Conservation (phyloP, 208 protist species). For the Leishmania tropica region DNA sequence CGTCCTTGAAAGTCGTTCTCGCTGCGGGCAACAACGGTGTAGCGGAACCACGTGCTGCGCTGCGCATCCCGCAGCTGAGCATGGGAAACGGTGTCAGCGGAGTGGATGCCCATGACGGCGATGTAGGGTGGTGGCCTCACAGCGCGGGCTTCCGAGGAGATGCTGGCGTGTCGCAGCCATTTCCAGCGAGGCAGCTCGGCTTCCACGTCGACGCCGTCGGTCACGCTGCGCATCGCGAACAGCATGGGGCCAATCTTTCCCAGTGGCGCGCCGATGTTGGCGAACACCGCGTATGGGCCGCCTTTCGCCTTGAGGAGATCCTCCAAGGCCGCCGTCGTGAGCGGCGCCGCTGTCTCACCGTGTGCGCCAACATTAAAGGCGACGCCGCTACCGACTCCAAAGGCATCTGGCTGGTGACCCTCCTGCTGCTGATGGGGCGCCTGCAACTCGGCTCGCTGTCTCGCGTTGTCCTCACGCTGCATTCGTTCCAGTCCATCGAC, state of each 20-base stretch:
- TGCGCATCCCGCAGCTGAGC: slow-evolving; percentile 14
- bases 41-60: slow-evolving; percentile 19
- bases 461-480: not conserved
- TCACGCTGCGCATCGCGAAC: slow-evolving; percentile 24
- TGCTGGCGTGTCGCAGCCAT: slow-evolving; percentile 15
- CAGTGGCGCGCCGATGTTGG: slow-evolving; percentile 12
- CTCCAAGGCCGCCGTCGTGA: not conserved
- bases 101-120: slow-evolving; percentile 28
- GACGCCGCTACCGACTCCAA: not conserved
- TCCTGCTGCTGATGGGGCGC: not conserved
- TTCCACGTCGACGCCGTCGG: slow-evolving; percentile 10
- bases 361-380: not conserved
- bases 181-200: slow-evolving; percentile 19
- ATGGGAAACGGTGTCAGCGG: slow-evolving; percentile 6
- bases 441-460: not conserved
- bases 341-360: not conserved
- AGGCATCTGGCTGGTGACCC: not conserved
- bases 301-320: not conserved
- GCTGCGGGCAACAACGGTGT: slow-evolving; percentile 11
- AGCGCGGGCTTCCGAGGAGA: not conserved
- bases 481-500: not conserved
- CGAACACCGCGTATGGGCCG: slow-evolving; percentile 8
- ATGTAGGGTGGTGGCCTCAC: slow-evolving; percentile 4
- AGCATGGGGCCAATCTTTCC: slow-evolving; percentile 29
- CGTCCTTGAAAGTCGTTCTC: slow-evolving; percentile 16